Percentiles rank a stretch among this genome's conserved stretches.
These are phyloP conservation scores for Botryobasidium botryosum DNA, from an alignment of 768 basidiomycete species.

Conservation along the genomic window DNA sequence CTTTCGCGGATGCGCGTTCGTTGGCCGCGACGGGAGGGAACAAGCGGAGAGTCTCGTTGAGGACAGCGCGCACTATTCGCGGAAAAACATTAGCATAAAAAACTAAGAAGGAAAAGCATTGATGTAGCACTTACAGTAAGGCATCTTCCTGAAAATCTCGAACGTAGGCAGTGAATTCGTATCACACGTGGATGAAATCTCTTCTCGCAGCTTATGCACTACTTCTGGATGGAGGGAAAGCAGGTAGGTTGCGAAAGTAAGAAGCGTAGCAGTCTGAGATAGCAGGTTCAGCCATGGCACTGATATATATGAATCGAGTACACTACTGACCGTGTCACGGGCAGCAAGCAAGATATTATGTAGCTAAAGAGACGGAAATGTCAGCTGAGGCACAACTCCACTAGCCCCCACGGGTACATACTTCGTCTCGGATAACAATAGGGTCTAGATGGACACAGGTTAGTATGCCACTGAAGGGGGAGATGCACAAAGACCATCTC, in stretches of 20 bases:
- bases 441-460: too few species aligned
- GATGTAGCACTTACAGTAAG: conserved; percentile 8
- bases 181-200: conserved; percentile 11
- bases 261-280: conserved; percentile 8
- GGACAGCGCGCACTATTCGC: conserved; percentile 18
- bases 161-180: background rate
- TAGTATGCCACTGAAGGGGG: too few species aligned
- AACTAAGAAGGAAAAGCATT: background rate
- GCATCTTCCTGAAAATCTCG: conserved; percentile 4
- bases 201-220: conserved; percentile 11
- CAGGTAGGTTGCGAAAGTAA: conserved; percentile 6
- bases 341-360: conserved; percentile 11
- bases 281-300: too few species aligned
- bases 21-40: conserved; percentile 19
- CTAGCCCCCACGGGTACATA: background rate
- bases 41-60: conserved; percentile 21
- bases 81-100: background rate
- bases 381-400: background rate
- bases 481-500: too few species aligned
- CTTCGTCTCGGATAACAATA: conserved; percentile 3
- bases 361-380: conserved; percentile 4
- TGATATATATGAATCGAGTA: background rate
- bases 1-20: conserved; percentile 14
- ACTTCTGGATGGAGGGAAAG: conserved; percentile 9
- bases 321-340: conserved; percentile 8